These are phyloP conservation scores for Tulasnella sp. DNA, from an alignment of 768 basidiomycete species.

Conservation along the genomic window DNA sequence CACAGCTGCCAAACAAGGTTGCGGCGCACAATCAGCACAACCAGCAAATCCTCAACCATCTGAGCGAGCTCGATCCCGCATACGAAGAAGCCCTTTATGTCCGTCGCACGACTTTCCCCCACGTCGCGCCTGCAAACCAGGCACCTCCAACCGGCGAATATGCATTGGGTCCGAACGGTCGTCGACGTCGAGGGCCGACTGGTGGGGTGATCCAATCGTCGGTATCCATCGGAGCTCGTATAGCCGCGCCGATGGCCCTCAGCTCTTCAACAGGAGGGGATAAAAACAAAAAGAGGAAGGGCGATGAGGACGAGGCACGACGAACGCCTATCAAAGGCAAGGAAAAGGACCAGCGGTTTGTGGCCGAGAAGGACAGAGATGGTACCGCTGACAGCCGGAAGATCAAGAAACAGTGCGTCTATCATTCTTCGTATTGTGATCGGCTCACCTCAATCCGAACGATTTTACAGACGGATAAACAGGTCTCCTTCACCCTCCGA, in stretches of 20 bases:
- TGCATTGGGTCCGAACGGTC: not conserved
- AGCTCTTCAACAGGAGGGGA: not conserved
- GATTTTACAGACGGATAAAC: not conserved
- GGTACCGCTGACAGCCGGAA: not conserved
- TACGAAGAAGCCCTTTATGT: constrained; percentile 5
- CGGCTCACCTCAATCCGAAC: not conserved
- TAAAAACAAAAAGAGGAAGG: constrained; percentile 6
- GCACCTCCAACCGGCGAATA: constrained; percentile 8
- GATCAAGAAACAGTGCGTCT: constrained; percentile 6
- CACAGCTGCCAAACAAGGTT: constrained; percentile 13
- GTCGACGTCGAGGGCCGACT: constrained; percentile 9
- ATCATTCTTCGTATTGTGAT: not conserved
- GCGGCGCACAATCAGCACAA: constrained; percentile 12
- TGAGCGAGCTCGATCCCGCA: not conserved
- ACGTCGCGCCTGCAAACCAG: constrained; percentile 16
- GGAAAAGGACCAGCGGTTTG: not conserved
- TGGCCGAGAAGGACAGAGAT: not conserved
- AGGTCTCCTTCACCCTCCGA: constrained; percentile 1
- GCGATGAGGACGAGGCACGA: constrained; percentile 12
- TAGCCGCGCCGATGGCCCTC: constrained; percentile 1
- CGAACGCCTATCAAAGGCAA: constrained; percentile 9
- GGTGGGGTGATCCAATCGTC: not conserved
- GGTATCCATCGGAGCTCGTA: not conserved
- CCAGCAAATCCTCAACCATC: constrained; percentile 1
- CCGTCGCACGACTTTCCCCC: constrained; percentile 15